Percentiles rank a stretch among this genome's conserved stretches.
These are phyloP conservation scores for Saccharomycopsis babjevae DNA, from an alignment of 805 yeast species.

Conservation along the genomic window DNA sequence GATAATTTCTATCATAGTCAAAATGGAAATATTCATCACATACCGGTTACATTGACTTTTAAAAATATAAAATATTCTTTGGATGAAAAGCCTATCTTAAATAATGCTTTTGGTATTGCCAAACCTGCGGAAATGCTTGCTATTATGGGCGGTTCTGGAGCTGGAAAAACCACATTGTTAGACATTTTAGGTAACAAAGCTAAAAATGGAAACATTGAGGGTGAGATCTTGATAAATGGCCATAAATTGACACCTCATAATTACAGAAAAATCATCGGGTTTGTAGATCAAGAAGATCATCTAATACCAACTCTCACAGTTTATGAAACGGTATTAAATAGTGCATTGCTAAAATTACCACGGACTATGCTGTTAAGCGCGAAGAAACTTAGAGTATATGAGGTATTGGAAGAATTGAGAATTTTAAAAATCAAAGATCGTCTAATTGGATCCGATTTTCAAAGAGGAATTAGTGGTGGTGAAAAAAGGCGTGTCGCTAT, in stretches of 20 bases:
- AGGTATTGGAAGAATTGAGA: slow-evolving; percentile 77
- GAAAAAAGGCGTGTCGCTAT: slow-evolving; percentile 87
- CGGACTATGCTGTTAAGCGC: slow-evolving; percentile 60
- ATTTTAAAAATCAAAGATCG: slow-evolving; percentile 76
- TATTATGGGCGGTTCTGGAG: slow-evolving; percentile 98
- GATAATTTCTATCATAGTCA: slow-evolving; percentile 28
- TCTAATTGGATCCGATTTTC: slow-evolving; percentile 78
- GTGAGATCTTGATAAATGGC: slow-evolving; percentile 74
- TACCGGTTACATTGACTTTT: slow-evolving; percentile 68
- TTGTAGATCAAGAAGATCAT: slow-evolving; percentile 93
- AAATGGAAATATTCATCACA: slow-evolving; percentile 40
- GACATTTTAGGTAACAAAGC: slow-evolving; percentile 86
- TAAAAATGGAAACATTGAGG: slow-evolving; percentile 62
- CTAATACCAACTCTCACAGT: slow-evolving; percentile 89
- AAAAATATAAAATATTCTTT: slow-evolving; percentile 56
- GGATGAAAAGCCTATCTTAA: slow-evolving; percentile 44
- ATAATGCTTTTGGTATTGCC: slow-evolving; percentile 61
- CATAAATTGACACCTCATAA: slow-evolving; percentile 31
- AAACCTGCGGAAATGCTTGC: slow-evolving; percentile 87
- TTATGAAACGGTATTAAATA: slow-evolving; percentile 86
- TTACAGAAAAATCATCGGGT: slow-evolving; percentile 68
- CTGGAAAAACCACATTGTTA: slow-evolving; percentile 89
- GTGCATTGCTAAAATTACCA: slow-evolving; percentile 85
- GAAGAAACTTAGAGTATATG: slow-evolving; percentile 71
- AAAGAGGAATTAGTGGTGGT: slow-evolving; percentile 90